Evolutionary conservation across 1,139 yeast species (phyloP), one percentile per base, ranked within the genome.

Genomic region (Candida freyschussii): DNA sequence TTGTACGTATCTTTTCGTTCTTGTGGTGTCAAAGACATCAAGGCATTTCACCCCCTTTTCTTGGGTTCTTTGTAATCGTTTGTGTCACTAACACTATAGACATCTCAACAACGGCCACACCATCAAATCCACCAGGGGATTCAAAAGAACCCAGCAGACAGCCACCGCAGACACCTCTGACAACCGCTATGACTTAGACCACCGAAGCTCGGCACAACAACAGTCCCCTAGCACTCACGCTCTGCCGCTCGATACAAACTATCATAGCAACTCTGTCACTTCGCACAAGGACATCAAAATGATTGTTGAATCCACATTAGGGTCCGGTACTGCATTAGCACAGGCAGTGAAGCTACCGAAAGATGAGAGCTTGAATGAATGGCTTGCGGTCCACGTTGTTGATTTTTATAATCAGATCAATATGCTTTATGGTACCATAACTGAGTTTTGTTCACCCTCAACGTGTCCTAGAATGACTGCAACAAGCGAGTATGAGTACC

Each of bases 401-500:
- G 89, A 82, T 56, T 91, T 91, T 55, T 91, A 84, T 62, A 89
- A 89, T 56, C 99, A 91, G 58, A 81, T 89, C 51, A 91, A 91
- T 59, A 91, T 91, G 98, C 67, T 91, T 7, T 91, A 91, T 53
- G 96, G 97, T 10, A 80, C 97, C 6, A 83, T 93, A 41, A 89
- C 98, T 2, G 96, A 87, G 60, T 89, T 91, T 53, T 91, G 99
- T 57, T 85, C 96, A 0, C 96, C 97, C 2, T 60, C 65, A 13
- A 74, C 95, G 2, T 91, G 98, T 57, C 97, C 98, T 4, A 65
- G 93, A 40, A 91, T 91, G 99, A 86, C 83, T 36, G 98, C 98
- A 11, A 89, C 97, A 0, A 94, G 82, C 40, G 96, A 87, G 61
- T 91, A 87, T 56, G 98, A 91, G 59, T 91, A 91, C 54, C 71